Evolutionary conservation across 176 grass and related monocot species (phyloP).

Genomic region (Oryza meyeriana): DNA sequence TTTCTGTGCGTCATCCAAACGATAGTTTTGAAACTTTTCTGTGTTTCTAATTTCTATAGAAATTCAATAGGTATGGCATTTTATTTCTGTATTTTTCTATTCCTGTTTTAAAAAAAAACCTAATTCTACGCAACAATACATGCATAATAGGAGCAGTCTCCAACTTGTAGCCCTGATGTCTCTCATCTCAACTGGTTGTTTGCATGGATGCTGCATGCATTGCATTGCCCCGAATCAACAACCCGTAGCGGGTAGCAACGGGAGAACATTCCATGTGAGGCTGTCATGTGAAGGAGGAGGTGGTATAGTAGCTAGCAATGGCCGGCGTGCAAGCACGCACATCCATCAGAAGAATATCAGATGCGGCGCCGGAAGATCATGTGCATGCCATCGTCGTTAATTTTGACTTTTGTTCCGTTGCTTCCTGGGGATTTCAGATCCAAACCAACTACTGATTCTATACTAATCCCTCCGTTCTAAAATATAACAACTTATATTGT

Average conservation of each 20-base stretch:
- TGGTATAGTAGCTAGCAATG: neutral
- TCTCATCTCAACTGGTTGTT: neutral
- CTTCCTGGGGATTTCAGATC: conserved; percentile 13
- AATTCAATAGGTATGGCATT: too few species aligned
- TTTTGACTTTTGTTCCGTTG: neutral
- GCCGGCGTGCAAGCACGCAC: too few species aligned
- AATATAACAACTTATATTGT: too few species aligned
- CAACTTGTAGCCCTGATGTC: neutral
- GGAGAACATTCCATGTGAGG: conserved; percentile 11
- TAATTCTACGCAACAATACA: neutral
- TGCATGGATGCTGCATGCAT: neutral
- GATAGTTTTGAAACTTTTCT: too few species aligned
- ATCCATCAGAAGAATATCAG: neutral
- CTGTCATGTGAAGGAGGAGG: neutral
- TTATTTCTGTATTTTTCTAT: too few species aligned
- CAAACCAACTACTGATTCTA: neutral
- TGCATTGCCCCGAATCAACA: neutral
- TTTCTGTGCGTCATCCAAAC: too few species aligned
- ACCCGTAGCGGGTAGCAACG: neutral
- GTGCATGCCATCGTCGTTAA: neutral
- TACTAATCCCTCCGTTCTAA: too few species aligned
- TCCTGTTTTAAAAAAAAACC: too few species aligned
- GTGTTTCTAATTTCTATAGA: too few species aligned
- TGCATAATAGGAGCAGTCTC: too few species aligned
- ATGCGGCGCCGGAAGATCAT: neutral